These are phyloP conservation scores for Escovopsis sp. DNA, from an alignment of 2,329 filamentous ascomycete species.

Conservation along the genomic window DNA sequence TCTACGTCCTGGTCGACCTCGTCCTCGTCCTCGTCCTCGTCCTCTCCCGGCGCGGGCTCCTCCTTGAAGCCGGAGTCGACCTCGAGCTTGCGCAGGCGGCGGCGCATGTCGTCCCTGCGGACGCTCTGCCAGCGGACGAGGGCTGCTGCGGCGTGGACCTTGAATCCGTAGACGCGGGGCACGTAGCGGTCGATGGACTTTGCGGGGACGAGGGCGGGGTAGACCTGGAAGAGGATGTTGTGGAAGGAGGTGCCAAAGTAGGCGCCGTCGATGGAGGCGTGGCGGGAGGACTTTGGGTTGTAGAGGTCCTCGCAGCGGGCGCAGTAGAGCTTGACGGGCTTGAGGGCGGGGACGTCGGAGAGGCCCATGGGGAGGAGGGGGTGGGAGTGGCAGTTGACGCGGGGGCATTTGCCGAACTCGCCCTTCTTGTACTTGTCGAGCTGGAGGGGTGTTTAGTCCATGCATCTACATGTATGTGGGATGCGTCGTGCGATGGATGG, in stretches of 20 bases:
- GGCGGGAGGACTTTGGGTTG: constrained; percentile 94
- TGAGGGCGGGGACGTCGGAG: constrained; percentile 73
- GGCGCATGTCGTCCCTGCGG: constrained; percentile 68
- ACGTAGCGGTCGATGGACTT: constrained; percentile 81
- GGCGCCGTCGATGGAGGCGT: constrained; percentile 88
- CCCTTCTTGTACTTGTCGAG: constrained; percentile 98
- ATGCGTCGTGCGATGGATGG: background rate
- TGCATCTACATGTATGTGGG: background rate
- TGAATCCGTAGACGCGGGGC: constrained; percentile 87
- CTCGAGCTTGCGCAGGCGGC: constrained; percentile 53
- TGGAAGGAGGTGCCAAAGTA: constrained; percentile 98
- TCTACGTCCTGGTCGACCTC: constrained; percentile 25
- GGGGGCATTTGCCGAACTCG: constrained; percentile 95
- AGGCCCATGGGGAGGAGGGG: constrained; percentile 90
- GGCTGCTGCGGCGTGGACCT: constrained; percentile 78
- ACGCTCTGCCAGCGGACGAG: constrained; percentile 82
- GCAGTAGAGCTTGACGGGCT: constrained; percentile 94
- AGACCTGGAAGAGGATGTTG: constrained; percentile 98
- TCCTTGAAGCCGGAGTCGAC: constrained; percentile 73
- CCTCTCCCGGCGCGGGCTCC: constrained; percentile 40
- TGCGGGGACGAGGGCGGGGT: constrained; percentile 72
- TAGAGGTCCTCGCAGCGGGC: constrained; percentile 95
- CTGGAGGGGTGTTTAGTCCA: constrained; percentile 28
- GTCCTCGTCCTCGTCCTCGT: constrained; percentile 46
- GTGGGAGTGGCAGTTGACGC: constrained; percentile 87